Evolutionary conservation across 2,329 filamentous ascomycete genomes (phyloP).

Genomic region (Fusarium sp.): DNA sequence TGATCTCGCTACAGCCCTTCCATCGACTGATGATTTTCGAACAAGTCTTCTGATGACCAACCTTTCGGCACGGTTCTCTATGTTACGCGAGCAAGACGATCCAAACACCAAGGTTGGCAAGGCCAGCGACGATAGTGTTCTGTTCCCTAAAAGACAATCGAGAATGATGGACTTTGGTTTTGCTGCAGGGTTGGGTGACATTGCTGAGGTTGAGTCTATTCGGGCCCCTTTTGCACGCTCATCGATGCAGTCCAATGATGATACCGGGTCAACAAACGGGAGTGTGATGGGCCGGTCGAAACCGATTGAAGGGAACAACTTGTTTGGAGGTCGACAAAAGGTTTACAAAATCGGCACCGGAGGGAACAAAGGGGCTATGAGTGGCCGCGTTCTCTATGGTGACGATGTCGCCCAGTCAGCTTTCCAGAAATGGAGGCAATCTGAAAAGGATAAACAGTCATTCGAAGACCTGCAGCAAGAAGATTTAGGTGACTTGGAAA

Average conservation of each 20-base stretch:
- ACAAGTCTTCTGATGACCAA: slow-evolving; percentile 97
- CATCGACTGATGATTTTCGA: slow-evolving; percentile 87
- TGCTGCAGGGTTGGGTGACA: slow-evolving; percentile 75
- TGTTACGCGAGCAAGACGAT: slow-evolving; percentile 95
- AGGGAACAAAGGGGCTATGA: slow-evolving; percentile 63
- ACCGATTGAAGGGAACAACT: slow-evolving; percentile 86
- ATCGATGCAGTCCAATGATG: slow-evolving; percentile 76
- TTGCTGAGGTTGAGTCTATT: slow-evolving; percentile 90
- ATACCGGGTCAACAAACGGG: slow-evolving; percentile 70
- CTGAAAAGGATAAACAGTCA: slow-evolving; percentile 64
- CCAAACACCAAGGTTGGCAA: slow-evolving; percentile 90
- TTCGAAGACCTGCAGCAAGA: slow-evolving; percentile 48
- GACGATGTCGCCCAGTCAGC: slow-evolving; percentile 85
- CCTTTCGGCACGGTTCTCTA: slow-evolving; percentile 93
- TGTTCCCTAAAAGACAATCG: slow-evolving; percentile 84
- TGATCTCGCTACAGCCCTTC: slow-evolving; percentile 79
- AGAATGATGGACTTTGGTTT: slow-evolving; percentile 76
- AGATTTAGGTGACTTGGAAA: slow-evolving; percentile 34
- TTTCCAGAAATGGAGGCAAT: slow-evolving; percentile 79
- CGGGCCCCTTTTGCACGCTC: slow-evolving; percentile 70
- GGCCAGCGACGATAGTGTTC: slow-evolving; percentile 92
- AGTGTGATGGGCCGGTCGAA: slow-evolving; percentile 88
- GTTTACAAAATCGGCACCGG: slow-evolving; percentile 83
- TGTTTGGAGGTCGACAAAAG: slow-evolving; percentile 96
- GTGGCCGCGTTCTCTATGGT: slow-evolving; percentile 81